Percentiles rank a stretch among this genome's conserved stretches.
These are phyloP conservation scores for Colletotrichum tanaceti DNA, from an alignment of 2,329 filamentous ascomycete species.

Conservation along the genomic window DNA sequence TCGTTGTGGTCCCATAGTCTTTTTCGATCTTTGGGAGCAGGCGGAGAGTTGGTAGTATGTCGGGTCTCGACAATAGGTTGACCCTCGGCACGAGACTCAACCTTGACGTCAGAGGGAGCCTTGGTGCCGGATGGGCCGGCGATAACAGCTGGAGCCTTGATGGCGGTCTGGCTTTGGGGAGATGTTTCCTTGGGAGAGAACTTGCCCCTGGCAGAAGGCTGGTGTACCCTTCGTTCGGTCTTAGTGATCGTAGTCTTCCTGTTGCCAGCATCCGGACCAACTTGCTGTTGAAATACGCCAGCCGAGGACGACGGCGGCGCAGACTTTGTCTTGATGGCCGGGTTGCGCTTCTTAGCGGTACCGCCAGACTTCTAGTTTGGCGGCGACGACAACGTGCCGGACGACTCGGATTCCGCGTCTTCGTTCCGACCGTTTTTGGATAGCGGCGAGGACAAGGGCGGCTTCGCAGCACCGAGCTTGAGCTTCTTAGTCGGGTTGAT, in stretches of 20 bases:
- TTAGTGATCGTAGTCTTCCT: not conserved
- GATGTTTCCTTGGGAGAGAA: not conserved
- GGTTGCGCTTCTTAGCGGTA: not conserved
- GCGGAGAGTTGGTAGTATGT: not conserved
- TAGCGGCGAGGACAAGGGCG: conserved; percentile 60
- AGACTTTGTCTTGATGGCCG: not conserved
- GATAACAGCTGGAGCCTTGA: not conserved
- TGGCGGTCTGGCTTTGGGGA: not conserved
- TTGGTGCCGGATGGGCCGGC: not conserved
- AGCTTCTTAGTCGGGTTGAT: conserved; percentile 57
- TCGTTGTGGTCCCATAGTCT: conserved; percentile 8
- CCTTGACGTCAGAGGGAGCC: not conserved
- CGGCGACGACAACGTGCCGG: conserved; percentile 67
- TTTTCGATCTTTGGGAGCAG: not conserved
- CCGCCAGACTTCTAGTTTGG: conserved; percentile 46
- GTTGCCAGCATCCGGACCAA: not conserved
- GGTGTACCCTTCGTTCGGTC: conserved; percentile 2
- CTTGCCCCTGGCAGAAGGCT: conserved; percentile 5
- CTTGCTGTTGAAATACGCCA: not conserved
- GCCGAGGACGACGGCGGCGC: not conserved
- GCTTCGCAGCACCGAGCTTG: conserved; percentile 56
- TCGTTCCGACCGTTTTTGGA: conserved; percentile 60
- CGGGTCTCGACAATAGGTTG: not conserved
- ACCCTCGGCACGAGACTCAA: not conserved
- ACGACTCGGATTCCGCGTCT: conserved; percentile 67